Conservation (phyloP, 1,284 basidiomycete genomes). For the Puccinia horiana region DNA sequence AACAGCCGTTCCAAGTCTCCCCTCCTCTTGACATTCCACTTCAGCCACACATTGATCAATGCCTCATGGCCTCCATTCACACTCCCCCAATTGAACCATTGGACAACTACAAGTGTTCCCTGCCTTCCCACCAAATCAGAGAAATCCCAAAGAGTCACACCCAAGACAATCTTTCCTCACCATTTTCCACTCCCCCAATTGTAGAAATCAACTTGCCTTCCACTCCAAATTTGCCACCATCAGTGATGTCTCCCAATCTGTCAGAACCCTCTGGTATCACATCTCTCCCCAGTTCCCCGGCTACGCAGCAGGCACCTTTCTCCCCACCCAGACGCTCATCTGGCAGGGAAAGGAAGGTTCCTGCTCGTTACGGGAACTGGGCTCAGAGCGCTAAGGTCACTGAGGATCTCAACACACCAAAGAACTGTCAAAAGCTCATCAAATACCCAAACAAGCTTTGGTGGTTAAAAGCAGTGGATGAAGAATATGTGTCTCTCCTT, state of each 20-base stretch:
- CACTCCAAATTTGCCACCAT: too few relatives aligned
- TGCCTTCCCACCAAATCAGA: too few relatives aligned
- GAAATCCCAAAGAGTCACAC: too few relatives aligned
- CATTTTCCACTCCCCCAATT: background rate
- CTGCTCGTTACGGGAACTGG: too few relatives aligned
- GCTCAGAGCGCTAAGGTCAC: background rate
- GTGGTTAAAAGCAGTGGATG: conserved; percentile 18
- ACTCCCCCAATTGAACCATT: background rate
- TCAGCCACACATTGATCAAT: background rate
- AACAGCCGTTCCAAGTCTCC: background rate
- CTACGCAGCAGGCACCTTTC: background rate
- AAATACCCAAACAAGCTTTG: background rate
- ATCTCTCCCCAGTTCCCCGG: background rate
- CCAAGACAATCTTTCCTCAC: too few relatives aligned
- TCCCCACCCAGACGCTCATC: background rate
- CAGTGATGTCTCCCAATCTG: background rate
- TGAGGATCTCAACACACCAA: conserved; percentile 2
- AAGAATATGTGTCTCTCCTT: background rate
- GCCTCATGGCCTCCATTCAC: background rate
- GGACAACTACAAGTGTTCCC: too few relatives aligned
- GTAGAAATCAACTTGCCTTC: too few relatives aligned
- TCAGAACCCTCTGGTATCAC: background rate
- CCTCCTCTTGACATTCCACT: background rate
- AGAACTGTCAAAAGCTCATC: background rate
- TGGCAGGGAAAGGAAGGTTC: too few relatives aligned